Base-by-base conservation (phyloP, 345 rosid genomes). In the Salix viminalis region DNA sequence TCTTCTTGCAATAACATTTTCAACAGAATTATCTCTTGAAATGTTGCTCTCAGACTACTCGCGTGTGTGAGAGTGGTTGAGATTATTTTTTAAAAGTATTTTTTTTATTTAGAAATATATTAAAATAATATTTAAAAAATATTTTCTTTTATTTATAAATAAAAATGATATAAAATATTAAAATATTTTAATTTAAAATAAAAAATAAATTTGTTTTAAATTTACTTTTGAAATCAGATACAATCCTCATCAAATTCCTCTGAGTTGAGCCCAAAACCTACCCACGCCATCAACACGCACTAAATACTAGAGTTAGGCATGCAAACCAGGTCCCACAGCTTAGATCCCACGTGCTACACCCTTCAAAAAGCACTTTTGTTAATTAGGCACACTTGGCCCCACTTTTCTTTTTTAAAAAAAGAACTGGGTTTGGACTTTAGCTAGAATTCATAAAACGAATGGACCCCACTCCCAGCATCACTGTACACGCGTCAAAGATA, bases 401-500 rank as follows among this genome's bases (percentile, higher is more conserved):
- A n/a, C 30, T 26, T 64, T 41, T 19, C 56, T 34, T 30, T 62
- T 44, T 15, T 1, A 6, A 2, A 15, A 19, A 48, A 65, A 48
- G n/a, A 69, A 58, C 37, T 34, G 54, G 75, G 46, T 42, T 81
- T 83, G 83, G 86, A 83, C 75, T 72, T 76, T 85, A 58, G 75
- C 58, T 2, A 67, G 30, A 28, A 65, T 14, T 19, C 65, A 65
- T 2, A n/a, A 36, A 11, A 42, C 3, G 7, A 15, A 44, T 72
- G 82, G 78, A 54, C 77, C 86, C 77, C 42, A 74, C 48, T 13
- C 21, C 70, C 79, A 48, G 52, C 41, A 52, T 3, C 30, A 79
- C 86, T 82, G 81, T 84, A 80, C 82, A 82, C 83, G 87, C 84
- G 86, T 84, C 86, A 79, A 80, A 67, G 58, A 34, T n/a, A 24